A percentile compares a stretch with the other conserved stretches of the same genome.
These are phyloP conservation scores for Puya raimondii DNA, from an alignment of 176 grass and related monocot genomes.

Conservation along the genomic window DNA sequence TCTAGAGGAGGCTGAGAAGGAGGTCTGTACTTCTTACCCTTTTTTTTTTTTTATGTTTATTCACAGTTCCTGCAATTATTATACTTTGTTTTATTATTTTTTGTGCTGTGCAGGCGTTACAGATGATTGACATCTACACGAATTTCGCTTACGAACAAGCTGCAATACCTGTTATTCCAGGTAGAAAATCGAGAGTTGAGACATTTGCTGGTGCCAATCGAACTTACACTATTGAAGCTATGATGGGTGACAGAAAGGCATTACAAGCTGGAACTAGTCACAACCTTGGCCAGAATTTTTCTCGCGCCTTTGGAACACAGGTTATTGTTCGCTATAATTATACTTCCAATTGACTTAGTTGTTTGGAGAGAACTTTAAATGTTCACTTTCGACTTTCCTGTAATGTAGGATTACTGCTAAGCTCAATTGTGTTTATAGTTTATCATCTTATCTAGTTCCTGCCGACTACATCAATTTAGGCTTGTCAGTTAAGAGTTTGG, in stretches of 20 bases:
- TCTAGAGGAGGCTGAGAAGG: constrained; percentile 77
- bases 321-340: constrained; percentile 19
- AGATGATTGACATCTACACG: constrained; percentile 96
- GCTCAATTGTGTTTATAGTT: background rate
- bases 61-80: constrained; percentile 5
- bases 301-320: constrained; percentile 89
- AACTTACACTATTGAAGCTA: constrained; percentile 98
- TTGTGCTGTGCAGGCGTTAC: constrained; percentile 56
- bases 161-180: constrained; percentile 90
- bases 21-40: constrained; percentile 40
- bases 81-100: constrained; percentile 16
- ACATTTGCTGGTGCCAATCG: constrained; percentile 86
- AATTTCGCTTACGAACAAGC: constrained; percentile 91
- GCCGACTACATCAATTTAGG: too few species aligned
- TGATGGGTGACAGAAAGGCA: constrained; percentile 97
- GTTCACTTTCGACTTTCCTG: background rate
- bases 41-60: constrained; percentile 10
- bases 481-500: too few species aligned
- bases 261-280: constrained; percentile 99
- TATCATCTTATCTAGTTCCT: background rate
- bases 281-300: constrained; percentile 96
- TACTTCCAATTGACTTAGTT: constrained; percentile 5
- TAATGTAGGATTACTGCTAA: background rate
- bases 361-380: background rate
- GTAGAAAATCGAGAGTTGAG: constrained; percentile 81